Evolutionary conservation across 768 basidiomycete species (phyloP), one percentile per base, ranked within the genome.

Genomic region (Pholiota conissans): DNA sequence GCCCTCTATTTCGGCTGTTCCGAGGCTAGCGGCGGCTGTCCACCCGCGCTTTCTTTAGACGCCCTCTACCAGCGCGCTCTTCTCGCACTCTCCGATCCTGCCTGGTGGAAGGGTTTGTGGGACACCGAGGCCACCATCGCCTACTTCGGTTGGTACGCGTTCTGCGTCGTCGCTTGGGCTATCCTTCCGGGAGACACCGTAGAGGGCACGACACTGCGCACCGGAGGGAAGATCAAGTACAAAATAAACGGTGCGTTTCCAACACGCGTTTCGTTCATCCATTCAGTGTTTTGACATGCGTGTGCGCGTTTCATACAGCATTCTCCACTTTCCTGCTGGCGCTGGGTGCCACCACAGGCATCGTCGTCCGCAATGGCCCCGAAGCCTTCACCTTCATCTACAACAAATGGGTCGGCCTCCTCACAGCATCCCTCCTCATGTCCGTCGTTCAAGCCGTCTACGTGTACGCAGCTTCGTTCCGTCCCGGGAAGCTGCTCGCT

Each of bases 111-210:
- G 45, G 71, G 76, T 18, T 80, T 97, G 1, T 97, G 91, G 89
- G 95, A 98, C 65, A 82, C 84, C 0, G 76, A 95, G 56, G 94
- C 94, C 0, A 66, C 83, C 2, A 63, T 85, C 20, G 80, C 89
- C 14, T 98, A 98, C 74, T 69, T 90, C 39, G 92, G 72, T 0
- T 99, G 96, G 95, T 98, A 97, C 72, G 75, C 83, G n/a, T 98
- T 89, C 71, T 89, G 85, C 62, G 82, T 98, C 48, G 73, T 84
- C 2, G 81, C 91, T 2, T 98, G 95, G 95, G 78, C 76, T 4
- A 65, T 93, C 49, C 74, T 98, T 11, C 97, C 86, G 1, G 85
- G 85, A 3, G 87, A 91, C 58, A 78, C 78, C 75, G 77, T 93
- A 5, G 77, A 89, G 47, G 93, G 93, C 22, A 82, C 76, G 24